Conservation (phyloP, 2,329 filamentous ascomycete species). For the Aurifilum marmelostoma region DNA sequence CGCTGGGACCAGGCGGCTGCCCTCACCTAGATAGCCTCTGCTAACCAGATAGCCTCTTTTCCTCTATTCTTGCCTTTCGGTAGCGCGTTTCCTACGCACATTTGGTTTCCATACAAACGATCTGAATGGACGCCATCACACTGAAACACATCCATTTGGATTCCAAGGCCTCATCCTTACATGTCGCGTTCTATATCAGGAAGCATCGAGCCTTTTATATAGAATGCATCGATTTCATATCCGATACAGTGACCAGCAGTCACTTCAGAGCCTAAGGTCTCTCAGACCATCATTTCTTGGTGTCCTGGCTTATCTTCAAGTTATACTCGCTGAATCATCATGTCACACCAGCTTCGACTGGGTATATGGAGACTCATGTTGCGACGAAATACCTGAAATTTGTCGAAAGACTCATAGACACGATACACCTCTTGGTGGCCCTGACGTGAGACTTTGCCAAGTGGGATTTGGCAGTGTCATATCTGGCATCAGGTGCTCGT, state of each 20-base stretch:
- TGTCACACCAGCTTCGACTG: conserved; percentile 4
- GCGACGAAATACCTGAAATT: background rate
- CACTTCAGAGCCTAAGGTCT: conserved; percentile 20
- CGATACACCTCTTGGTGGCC: background rate
- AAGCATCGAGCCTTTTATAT: conserved; percentile 26
- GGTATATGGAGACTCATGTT: background rate
- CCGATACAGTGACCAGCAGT: background rate
- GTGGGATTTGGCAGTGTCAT: conserved; percentile 13
- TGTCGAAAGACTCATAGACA: background rate
- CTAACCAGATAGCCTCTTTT: too few species aligned
- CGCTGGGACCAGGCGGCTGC: too few species aligned
- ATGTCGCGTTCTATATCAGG: conserved; percentile 25
- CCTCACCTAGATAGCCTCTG: too few species aligned
- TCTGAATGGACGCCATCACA: background rate
- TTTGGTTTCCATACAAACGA: background rate
- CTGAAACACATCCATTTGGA: background rate
- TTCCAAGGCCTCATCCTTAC: conserved; percentile 28
- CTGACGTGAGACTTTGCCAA: conserved; percentile 18
- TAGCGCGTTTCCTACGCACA: too few species aligned
- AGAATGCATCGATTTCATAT: conserved; percentile 26
- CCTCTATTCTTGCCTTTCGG: too few species aligned
- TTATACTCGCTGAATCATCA: conserved; percentile 24
- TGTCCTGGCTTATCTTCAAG: conserved; percentile 21
- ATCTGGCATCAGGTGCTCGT: conserved; percentile 14
- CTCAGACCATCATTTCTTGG: conserved; percentile 11